Percentiles rank a stretch among this genome's conserved stretches.
These are phyloP conservation scores for Colletotrichum orbiculare DNA, from an alignment of 2,329 filamentous ascomycete genomes.

Conservation along the genomic window DNA sequence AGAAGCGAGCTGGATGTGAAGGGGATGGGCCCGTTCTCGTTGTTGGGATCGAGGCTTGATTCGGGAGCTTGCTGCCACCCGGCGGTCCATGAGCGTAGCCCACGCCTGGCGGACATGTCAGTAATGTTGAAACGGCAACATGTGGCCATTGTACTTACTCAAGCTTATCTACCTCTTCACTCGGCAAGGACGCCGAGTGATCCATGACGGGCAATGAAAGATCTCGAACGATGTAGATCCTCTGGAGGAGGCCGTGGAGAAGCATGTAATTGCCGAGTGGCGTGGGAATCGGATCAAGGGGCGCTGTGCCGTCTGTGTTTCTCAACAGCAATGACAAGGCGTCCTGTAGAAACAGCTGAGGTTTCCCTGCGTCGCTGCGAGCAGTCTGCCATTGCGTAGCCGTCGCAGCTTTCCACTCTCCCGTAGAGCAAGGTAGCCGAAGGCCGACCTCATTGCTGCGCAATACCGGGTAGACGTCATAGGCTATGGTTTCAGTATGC, in stretches of 20 bases:
- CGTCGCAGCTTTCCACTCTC: slow-evolving; percentile 49
- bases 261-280: slow-evolving; percentile 52
- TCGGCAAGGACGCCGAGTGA: slow-evolving; percentile 44
- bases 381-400: slow-evolving; percentile 45
- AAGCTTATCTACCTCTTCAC: slow-evolving; percentile 50
- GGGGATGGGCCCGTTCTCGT: slow-evolving; percentile 53
- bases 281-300: slow-evolving; percentile 49
- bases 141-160: slow-evolving; percentile 41
- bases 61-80: slow-evolving; percentile 53
- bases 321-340: slow-evolving; percentile 47
- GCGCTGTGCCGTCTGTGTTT: slow-evolving; percentile 42
- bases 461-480: slow-evolving; percentile 50
- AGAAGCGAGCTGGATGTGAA: slow-evolving; percentile 59
- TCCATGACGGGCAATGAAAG: slow-evolving; percentile 48
- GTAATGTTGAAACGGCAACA: not conserved
- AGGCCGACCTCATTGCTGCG: slow-evolving; percentile 50
- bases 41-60: slow-evolving; percentile 52
- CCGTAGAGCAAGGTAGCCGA: slow-evolving; percentile 48
- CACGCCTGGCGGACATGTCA: slow-evolving; percentile 41
- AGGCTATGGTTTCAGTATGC: slow-evolving; percentile 52
- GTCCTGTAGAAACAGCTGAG: slow-evolving; percentile 50
- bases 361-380: slow-evolving; percentile 41
- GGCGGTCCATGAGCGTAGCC: slow-evolving; percentile 50
- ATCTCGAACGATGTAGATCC: slow-evolving; percentile 52
- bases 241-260: slow-evolving; percentile 49